These are phyloP conservation scores for Amborella trichopoda DNA, from an alignment of 164 flowering plant genomes.

Conservation along the genomic window DNA sequence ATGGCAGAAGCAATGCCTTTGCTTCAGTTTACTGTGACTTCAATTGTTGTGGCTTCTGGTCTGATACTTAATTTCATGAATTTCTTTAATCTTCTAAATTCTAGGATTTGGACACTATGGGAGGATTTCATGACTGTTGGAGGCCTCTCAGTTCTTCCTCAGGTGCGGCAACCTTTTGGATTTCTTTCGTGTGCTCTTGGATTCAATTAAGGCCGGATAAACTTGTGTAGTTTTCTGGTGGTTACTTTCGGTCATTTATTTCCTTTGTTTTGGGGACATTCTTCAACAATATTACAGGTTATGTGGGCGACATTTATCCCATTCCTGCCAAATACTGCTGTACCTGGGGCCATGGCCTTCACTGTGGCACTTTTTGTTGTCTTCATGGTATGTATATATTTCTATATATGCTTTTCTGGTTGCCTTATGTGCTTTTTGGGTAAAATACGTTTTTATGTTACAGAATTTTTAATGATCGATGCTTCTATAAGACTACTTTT, in stretches of 20 bases:
- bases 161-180: conserved; percentile 24
- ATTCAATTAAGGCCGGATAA: neutral
- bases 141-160: conserved; percentile 87
- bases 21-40: conserved; percentile 38
- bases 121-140: conserved; percentile 87
- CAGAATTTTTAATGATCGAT: too few relatives aligned
- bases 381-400: conserved; percentile 9
- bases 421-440: too few relatives aligned
- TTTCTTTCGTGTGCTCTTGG: too few relatives aligned
- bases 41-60: conserved; percentile 57
- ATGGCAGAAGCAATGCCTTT: conserved; percentile 85
- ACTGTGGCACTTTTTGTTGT: conserved; percentile 9
- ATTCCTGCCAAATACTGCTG: conserved; percentile 10
- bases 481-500: too few relatives aligned
- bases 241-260: neutral
- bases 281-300: conserved; percentile 5
- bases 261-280: neutral
- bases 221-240: too few relatives aligned
- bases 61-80: conserved; percentile 61
- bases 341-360: conserved; percentile 13
- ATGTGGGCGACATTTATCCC: conserved; percentile 20
- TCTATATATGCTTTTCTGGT: too few relatives aligned
- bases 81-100: conserved; percentile 44
- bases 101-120: conserved; percentile 60
- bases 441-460: too few relatives aligned